These are phyloP conservation scores for Danielia oregonensis DNA, from an alignment of 805 yeast species.

Conservation along the genomic window DNA sequence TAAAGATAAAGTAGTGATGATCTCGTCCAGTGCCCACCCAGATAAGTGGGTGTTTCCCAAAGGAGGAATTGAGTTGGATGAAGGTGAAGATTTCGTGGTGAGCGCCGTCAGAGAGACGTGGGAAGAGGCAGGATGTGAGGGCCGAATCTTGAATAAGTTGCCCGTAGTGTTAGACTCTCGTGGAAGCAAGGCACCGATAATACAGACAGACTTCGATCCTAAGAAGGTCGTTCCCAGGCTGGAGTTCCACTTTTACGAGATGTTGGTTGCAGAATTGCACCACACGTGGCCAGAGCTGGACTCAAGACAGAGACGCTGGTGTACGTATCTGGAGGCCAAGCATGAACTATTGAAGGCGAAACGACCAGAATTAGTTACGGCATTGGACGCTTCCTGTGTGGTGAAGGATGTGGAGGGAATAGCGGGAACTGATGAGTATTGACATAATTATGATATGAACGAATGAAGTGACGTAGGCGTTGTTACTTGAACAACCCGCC, in stretches of 20 bases:
- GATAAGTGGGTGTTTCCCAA: conserved; percentile 88
- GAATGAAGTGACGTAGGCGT: no score
- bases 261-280: conserved; percentile 54
- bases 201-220: conserved; percentile 34
- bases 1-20: conserved; percentile 65
- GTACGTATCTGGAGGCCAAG: conserved; percentile 62
- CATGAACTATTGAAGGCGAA: conserved; percentile 53
- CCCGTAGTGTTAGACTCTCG: conserved; percentile 64
- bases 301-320: conserved; percentile 70
- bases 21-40: conserved; percentile 66
- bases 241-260: conserved; percentile 86
- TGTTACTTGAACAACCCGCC: conserved; percentile 42
- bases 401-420: conserved; percentile 28
- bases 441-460: no score
- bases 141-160: conserved; percentile 50
- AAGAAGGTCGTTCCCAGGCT: conserved; percentile 57
- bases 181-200: conserved; percentile 36
- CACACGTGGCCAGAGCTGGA: conserved; percentile 73
- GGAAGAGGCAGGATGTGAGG: conserved; percentile 95
- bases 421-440: no score
- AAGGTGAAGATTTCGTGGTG: conserved; percentile 41
- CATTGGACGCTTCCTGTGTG: conserved; percentile 55
- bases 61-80: conserved; percentile 93
- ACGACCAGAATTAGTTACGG: conserved; percentile 65
- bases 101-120: conserved; percentile 88